A percentile compares a stretch with the other conserved stretches of the same genome.
These are phyloP conservation scores for Penicillium sp. DNA, from an alignment of 2,329 filamentous ascomycete species.

Conservation along the genomic window DNA sequence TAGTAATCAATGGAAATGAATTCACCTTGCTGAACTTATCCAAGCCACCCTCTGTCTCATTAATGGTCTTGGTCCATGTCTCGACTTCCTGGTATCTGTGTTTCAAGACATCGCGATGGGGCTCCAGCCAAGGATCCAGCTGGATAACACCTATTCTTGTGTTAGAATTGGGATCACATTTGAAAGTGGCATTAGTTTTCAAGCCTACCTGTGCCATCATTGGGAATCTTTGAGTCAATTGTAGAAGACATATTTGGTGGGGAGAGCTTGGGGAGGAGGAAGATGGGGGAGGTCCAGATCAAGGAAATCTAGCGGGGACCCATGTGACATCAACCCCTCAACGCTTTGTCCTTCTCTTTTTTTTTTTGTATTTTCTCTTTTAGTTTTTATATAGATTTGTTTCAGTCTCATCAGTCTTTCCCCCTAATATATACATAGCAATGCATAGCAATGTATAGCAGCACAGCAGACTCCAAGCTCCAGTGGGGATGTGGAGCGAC, in stretches of 20 bases:
- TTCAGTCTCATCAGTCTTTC: background rate
- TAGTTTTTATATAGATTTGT: background rate
- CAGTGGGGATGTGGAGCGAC: slow-evolving; percentile 7
- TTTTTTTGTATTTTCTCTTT: background rate
- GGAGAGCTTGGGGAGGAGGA: slow-evolving; percentile 7
- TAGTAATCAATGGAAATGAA: background rate
- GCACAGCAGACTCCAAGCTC: background rate
- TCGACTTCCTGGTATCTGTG: slow-evolving; percentile 75
- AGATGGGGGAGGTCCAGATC: slow-evolving; percentile 4
- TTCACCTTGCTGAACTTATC: slow-evolving; percentile 84
- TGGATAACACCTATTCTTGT: slow-evolving; percentile 68
- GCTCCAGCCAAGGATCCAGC: slow-evolving; percentile 85
- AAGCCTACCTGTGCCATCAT: slow-evolving; percentile 23
- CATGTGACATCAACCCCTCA: slow-evolving; percentile 18
- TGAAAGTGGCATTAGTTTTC: background rate
- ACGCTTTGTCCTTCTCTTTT: slow-evolving; percentile 8
- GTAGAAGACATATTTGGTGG: slow-evolving; percentile 5
- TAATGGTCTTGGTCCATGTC: slow-evolving; percentile 80
- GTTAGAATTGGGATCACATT: background rate
- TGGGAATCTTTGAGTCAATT: slow-evolving; percentile 5
- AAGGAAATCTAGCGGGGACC: slow-evolving; percentile 10
- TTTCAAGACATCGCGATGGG: slow-evolving; percentile 75
- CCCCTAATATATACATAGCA: background rate
- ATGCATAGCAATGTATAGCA: too few relatives aligned
- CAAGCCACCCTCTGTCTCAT: slow-evolving; percentile 80